Evolutionary conservation across 805 yeast species (phyloP).

Genomic region (Kuraishia floccosa): DNA sequence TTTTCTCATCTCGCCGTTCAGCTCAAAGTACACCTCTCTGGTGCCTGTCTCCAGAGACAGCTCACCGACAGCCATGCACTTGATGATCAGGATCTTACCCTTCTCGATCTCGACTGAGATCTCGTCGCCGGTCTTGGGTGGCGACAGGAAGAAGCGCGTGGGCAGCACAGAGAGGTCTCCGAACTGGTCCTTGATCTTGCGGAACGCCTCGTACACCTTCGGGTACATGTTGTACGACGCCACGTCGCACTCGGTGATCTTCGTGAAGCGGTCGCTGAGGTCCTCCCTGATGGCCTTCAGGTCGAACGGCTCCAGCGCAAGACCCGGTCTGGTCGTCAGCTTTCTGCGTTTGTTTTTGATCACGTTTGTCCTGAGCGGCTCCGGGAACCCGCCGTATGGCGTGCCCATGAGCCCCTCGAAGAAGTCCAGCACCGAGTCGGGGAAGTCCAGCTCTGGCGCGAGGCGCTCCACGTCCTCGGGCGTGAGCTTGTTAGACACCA

Average conservation of each 20-base stretch:
- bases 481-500: constrained; percentile 90
- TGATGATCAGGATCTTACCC: constrained; percentile 89
- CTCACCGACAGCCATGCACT: constrained; percentile 88
- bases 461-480: constrained; percentile 79
- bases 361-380: constrained; percentile 89
- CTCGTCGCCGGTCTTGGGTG: constrained; percentile 83
- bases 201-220: constrained; percentile 86
- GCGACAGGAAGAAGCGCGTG: constrained; percentile 80
- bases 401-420: constrained; percentile 99
- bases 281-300: constrained; percentile 62
- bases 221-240: constrained; percentile 98
- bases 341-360: constrained; percentile 89
- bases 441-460: constrained; percentile 93
- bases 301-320: constrained; percentile 78
- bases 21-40: constrained; percentile 94
- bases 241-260: constrained; percentile 75
- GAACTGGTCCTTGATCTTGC: constrained; percentile 58
- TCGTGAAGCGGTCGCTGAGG: constrained; percentile 66
- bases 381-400: constrained; percentile 99
- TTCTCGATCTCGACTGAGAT: constrained; percentile 81
- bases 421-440: constrained; percentile 95
- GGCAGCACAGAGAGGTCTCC: constrained; percentile 95
- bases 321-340: constrained; percentile 85
- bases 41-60: constrained; percentile 75
- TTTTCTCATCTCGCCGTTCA: constrained; percentile 97